Percentiles rank a stretch among this genome's conserved stretches.
phyloP scores from a whole-genome alignment of 805 yeast species.

The Starmerella scarabaei region DNA sequence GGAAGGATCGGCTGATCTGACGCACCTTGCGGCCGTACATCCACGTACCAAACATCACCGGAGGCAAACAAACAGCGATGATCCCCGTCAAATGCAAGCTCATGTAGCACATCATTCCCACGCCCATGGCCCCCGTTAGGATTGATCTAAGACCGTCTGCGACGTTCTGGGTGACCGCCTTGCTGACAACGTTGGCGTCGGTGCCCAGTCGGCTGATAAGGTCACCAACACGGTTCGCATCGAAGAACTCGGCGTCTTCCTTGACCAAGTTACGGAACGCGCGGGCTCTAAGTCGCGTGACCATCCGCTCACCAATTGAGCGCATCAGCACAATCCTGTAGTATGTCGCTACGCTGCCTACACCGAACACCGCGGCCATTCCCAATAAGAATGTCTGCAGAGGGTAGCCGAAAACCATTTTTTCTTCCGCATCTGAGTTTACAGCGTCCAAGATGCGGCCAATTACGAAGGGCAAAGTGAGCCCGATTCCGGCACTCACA shows the following conservation, averaged over 20 bases:
- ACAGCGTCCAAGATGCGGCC: conserved; percentile 78
- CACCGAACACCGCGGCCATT: conserved; percentile 46
- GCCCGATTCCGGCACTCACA: conserved; percentile 62
- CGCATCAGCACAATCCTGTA: conserved; percentile 67
- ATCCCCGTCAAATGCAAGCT: conserved; percentile 71
- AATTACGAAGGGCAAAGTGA: conserved; percentile 69
- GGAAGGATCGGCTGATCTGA: conserved; percentile 58
- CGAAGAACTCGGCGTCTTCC: conserved; percentile 84
- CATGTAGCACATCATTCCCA: conserved; percentile 82
- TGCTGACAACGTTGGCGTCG: conserved; percentile 78
- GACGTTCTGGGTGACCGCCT: conserved; percentile 74
- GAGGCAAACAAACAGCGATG: conserved; percentile 72
- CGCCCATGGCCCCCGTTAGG: conserved; percentile 72
- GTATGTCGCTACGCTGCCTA: conserved; percentile 69
- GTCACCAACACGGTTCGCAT: conserved; percentile 82
- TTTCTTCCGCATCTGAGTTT: conserved; percentile 28
- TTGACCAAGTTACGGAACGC: conserved; percentile 63
- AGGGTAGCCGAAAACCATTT: conserved; percentile 45
- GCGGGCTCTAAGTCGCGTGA: conserved; percentile 68
- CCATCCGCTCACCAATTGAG: conserved; percentile 73
- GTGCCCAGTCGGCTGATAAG: conserved; percentile 75
- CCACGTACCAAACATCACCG: conserved; percentile 63
- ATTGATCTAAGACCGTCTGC: conserved; percentile 84
- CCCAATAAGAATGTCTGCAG: conserved; percentile 50
- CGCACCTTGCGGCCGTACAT: conserved; percentile 74